Conservation (phyloP, 2,329 filamentous ascomycete species). For the Tolypocladium endophyticum region DNA sequence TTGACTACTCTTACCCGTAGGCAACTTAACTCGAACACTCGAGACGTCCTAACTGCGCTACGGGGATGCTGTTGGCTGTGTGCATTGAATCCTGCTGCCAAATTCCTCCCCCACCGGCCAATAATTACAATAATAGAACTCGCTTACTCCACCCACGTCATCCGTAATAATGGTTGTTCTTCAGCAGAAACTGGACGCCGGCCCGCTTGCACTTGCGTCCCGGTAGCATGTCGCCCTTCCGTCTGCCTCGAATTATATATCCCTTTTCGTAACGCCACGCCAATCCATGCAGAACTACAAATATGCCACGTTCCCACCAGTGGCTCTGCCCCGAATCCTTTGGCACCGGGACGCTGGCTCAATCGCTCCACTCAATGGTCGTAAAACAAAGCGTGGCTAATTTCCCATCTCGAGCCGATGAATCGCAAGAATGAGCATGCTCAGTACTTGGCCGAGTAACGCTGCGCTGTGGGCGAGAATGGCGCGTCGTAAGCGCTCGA, state of each 20-base stretch:
- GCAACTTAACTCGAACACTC: background rate
- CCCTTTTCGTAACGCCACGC: conserved; percentile 10
- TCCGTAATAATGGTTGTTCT: background rate
- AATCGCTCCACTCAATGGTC: background rate
- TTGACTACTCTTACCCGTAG: background rate
- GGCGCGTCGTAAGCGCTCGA: conserved; percentile 42
- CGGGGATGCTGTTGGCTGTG: background rate
- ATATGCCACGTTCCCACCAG: background rate
- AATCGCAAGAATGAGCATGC: background rate
- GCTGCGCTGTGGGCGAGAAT: conserved; percentile 32
- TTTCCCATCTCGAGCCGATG: background rate
- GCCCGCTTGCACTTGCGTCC: background rate
- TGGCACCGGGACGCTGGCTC: background rate
- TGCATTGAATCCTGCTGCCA: background rate
- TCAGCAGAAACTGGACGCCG: background rate
- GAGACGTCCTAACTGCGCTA: background rate
- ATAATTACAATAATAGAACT: background rate
- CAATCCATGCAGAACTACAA: conserved; percentile 7
- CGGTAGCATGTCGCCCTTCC: background rate
- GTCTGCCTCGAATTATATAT: conserved; percentile 1
- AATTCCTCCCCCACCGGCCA: background rate
- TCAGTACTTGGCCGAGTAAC: conserved; percentile 38
- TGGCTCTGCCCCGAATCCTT: background rate
- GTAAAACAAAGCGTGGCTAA: background rate
- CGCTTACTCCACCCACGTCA: background rate